These are phyloP conservation scores for Pleurotus citrinopileatus DNA, from an alignment of 768 basidiomycete genomes.

Conservation along the genomic window DNA sequence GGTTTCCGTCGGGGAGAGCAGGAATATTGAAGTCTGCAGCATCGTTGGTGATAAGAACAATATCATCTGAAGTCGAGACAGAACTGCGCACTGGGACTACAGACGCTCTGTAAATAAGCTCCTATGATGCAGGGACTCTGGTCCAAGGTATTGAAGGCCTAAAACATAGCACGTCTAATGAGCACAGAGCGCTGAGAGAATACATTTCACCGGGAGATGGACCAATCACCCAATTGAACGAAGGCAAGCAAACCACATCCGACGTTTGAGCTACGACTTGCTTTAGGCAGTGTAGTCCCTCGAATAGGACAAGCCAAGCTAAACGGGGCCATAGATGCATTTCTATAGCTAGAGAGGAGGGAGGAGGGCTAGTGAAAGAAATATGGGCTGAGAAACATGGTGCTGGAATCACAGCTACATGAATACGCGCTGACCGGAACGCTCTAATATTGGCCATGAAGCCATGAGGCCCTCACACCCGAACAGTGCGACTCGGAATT, in stretches of 20 bases:
- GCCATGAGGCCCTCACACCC: not conserved
- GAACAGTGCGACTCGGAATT: not conserved
- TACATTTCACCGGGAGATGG: slow-evolving; percentile 14
- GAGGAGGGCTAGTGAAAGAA: not conserved
- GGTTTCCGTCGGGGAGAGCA: slow-evolving; percentile 15
- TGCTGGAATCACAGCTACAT: slow-evolving; percentile 2
- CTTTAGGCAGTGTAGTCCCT: not conserved
- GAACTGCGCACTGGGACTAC: slow-evolving; percentile 22
- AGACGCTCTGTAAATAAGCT: slow-evolving; percentile 29
- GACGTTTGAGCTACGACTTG: slow-evolving; percentile 16
- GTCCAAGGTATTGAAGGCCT: slow-evolving; percentile 21
- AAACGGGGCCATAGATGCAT: not conserved
- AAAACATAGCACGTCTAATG: not conserved
- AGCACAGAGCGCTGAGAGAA: not conserved
- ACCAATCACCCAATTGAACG: slow-evolving; percentile 12
- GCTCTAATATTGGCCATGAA: not conserved
- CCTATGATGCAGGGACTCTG: slow-evolving; percentile 30
- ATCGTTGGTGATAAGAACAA: not conserved
- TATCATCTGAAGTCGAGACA: not conserved
- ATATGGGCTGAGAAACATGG: not conserved
- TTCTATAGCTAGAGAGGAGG: not conserved
- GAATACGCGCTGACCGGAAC: not conserved
- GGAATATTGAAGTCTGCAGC: slow-evolving; percentile 24
- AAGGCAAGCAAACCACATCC: slow-evolving; percentile 22
- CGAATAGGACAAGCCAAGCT: not conserved